phyloP scores from a whole-genome alignment of 2,329 filamentous ascomycete species.

The Stagonosporopsis rhizophila region DNA sequence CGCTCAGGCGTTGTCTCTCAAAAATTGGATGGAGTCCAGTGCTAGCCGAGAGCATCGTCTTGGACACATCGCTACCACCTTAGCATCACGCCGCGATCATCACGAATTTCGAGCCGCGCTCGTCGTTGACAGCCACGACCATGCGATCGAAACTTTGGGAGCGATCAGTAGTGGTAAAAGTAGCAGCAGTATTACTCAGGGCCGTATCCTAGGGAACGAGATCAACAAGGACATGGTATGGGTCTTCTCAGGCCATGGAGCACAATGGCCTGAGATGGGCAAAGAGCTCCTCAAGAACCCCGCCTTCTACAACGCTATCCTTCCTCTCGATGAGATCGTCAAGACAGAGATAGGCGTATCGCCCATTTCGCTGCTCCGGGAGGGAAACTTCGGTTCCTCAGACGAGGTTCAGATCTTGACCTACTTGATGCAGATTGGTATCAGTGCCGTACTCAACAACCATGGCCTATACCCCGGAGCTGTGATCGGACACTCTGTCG shows the following conservation, averaged over 20 bases:
- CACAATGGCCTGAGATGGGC: slow-evolving; percentile 39
- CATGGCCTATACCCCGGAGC: slow-evolving; percentile 22
- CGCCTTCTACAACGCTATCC: slow-evolving; percentile 17
- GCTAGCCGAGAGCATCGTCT: slow-evolving; percentile 5
- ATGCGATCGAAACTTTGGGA: slow-evolving; percentile 9
- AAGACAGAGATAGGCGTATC: slow-evolving; percentile 25
- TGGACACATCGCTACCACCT: slow-evolving; percentile 22
- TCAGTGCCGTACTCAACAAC: slow-evolving; percentile 28
- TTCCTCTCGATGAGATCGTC: slow-evolving; percentile 11
- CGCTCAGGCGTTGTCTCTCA: slow-evolving; percentile 8
- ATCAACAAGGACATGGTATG: slow-evolving; percentile 27
- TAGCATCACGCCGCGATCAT: slow-evolving; percentile 17
- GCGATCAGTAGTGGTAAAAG: slow-evolving; percentile 4
- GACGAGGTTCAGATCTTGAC: slow-evolving; percentile 44
- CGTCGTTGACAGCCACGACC: slow-evolving; percentile 11
- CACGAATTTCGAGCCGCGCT: slow-evolving; percentile 12
- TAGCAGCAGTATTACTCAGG: neutral
- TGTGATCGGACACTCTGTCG: slow-evolving; percentile 36
- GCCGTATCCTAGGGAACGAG: slow-evolving; percentile 3
- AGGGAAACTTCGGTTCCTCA: slow-evolving; percentile 30
- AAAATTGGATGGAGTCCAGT: slow-evolving; percentile 10
- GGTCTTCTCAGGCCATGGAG: slow-evolving; percentile 42
- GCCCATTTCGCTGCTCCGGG: slow-evolving; percentile 15
- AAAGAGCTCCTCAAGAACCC: slow-evolving; percentile 21
- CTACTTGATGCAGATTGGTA: slow-evolving; percentile 43